phyloP scores from a whole-genome alignment of 139 green algal species.

The Yamagishiella unicocca region DNA sequence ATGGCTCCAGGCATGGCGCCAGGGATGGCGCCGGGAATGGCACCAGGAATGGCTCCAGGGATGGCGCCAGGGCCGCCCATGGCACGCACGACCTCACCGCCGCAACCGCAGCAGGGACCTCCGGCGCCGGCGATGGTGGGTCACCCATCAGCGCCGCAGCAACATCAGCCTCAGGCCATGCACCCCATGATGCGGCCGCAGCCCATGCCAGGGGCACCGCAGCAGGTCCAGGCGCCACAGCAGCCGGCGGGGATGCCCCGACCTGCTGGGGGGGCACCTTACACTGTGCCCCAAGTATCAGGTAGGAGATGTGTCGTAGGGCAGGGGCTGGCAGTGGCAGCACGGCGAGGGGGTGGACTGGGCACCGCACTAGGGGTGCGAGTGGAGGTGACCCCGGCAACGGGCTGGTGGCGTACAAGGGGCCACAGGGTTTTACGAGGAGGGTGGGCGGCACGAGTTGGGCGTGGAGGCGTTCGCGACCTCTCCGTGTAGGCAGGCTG shows the following conservation, averaged over 20 bases:
- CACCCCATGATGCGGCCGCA: slow-evolving; percentile 26
- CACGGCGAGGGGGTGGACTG: background rate
- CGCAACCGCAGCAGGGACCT: background rate
- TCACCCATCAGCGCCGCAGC: background rate
- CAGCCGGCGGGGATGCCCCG: background rate
- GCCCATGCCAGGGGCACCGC: slow-evolving; percentile 5
- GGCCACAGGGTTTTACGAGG: too few relatives aligned
- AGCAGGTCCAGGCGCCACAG: too few relatives aligned
- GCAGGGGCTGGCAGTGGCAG: too few relatives aligned
- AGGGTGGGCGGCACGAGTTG: too few relatives aligned
- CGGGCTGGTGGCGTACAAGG: too few relatives aligned
- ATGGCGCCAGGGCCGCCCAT: background rate
- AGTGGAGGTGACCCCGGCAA: too few relatives aligned
- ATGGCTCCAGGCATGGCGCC: background rate
- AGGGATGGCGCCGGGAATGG: too few relatives aligned
- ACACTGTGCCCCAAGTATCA: background rate
- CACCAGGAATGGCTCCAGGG: too few relatives aligned
- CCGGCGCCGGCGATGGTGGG: background rate
- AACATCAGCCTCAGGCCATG: background rate
- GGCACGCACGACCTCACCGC: background rate
- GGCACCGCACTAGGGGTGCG: too few relatives aligned
- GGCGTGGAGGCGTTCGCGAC: too few relatives aligned
- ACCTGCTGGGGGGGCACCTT: background rate
- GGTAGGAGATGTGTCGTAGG: too few relatives aligned
- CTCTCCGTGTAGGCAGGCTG: too few relatives aligned